Base-by-base conservation (phyloP, 2,329 filamentous ascomycete genomes). In the Alternaria triticimaculans region DNA sequence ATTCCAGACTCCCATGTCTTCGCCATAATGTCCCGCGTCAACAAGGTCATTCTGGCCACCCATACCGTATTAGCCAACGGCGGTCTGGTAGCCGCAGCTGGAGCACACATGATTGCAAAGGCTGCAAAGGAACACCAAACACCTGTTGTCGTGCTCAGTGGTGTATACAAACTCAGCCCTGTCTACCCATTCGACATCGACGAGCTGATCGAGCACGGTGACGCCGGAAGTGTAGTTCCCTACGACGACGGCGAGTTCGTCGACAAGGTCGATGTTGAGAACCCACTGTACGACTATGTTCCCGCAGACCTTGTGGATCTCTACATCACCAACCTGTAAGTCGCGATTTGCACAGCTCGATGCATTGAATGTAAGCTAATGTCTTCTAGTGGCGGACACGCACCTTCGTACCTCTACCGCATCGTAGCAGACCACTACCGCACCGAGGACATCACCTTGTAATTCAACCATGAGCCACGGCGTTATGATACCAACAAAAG, bases 1-100 rank as follows among this genome's bases (percentile, higher is more conserved):
- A 90, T 98, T 59, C 89, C 93, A 46, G 94, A 97, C 80, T 91
- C 90, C 8, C 92, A 93, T 10, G 87, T 97, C 58, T 96, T 94
- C 82, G 94, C 94, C 1, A 92, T 98, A 74, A 98, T 99, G 92
- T 92, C 94, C 9, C 89, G 92, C 64, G 93, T 97, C 72, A 96
- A 95, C 85, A 97, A 97, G 83, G 95, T 99, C 65, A 92, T 99
- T 53, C 85, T 99, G 7, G 91, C 92, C 12, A 95, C 95, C 6
- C 91, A 94, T 75, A 91, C 92, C 4, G 92, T 99, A 26, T 89
- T 96, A 49, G 92, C 93, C 54, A 96, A 97, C 73, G 96, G 96
- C 55, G 92, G 92, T 7, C 87, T 97, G 25, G 87, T 98, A 26
- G 92, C 93, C 18, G 91, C 94, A 44, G 89, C 92, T 6, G 96